phyloP scores from a whole-genome alignment of 371 early-diverging fungal genomes.

The Caulochytrium protostelioides region DNA sequence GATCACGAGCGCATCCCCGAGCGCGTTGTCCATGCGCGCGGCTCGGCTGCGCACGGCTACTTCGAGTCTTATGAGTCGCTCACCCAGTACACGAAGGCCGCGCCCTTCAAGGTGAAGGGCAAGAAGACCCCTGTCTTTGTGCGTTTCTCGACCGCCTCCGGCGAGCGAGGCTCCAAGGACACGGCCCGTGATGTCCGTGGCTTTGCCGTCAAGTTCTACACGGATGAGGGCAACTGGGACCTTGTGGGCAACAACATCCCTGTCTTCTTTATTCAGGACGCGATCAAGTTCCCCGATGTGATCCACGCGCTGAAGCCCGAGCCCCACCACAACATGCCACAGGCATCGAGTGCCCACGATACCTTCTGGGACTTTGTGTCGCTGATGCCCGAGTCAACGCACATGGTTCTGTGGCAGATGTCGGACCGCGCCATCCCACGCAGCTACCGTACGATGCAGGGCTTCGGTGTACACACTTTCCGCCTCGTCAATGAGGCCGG shows the following conservation, averaged over 20 bases:
- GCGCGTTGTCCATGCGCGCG: slow-evolving; percentile 30
- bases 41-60: slow-evolving; percentile 30
- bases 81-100: slow-evolving; percentile 21
- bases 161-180: slow-evolving; percentile 19
- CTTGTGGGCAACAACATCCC: slow-evolving; percentile 25
- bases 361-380: slow-evolving; percentile 29
- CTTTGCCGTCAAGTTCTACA: slow-evolving; percentile 35
- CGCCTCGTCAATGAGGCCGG: slow-evolving; percentile 50
- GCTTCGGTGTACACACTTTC: slow-evolving; percentile 23
- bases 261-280: slow-evolving; percentile 22
- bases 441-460: slow-evolving; percentile 11
- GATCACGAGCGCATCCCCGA: slow-evolving; percentile 27
- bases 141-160: slow-evolving; percentile 31
- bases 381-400: slow-evolving; percentile 17
- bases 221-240: slow-evolving; percentile 34
- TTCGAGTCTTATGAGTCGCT: slow-evolving; percentile 22
- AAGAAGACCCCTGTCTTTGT: slow-evolving; percentile 30
- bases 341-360: slow-evolving; percentile 25
- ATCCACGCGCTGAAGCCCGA: slow-evolving; percentile 28
- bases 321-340: slow-evolving; percentile 22
- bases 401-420: slow-evolving; percentile 21
- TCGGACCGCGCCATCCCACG: slow-evolving; percentile 24
- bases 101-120: slow-evolving; percentile 12
- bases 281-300: slow-evolving; percentile 37
- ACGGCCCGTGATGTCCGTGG: slow-evolving; percentile 34